phyloP scores from a whole-genome alignment of 768 basidiomycete genomes.

The Paxillus rubicundulus region DNA sequence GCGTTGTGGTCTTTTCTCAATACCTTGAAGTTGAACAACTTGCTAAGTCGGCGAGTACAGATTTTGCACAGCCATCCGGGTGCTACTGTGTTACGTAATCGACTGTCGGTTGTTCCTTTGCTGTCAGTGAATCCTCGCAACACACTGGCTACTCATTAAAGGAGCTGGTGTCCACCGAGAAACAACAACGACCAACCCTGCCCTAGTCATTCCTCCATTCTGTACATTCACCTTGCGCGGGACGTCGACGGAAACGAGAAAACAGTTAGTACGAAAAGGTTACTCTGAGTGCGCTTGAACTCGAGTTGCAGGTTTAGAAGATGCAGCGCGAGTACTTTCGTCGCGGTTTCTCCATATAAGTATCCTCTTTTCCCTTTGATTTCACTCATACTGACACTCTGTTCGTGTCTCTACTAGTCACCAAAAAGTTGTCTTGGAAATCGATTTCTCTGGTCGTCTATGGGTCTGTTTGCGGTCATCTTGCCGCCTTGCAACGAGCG shows the following conservation, averaged over 20 bases:
- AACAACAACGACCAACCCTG: constrained; percentile 8
- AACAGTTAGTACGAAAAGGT: background rate
- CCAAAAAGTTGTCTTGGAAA: constrained; percentile 93
- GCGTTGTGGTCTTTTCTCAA: background rate
- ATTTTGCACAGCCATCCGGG: constrained; percentile 10
- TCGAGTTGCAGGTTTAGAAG: constrained; percentile 21
- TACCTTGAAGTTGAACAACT: too few species aligned
- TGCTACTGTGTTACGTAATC: constrained; percentile 27
- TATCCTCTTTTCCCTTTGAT: constrained; percentile 36
- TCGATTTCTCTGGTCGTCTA: constrained; percentile 85
- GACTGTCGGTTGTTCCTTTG: constrained; percentile 25
- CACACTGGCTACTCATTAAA: constrained; percentile 8
- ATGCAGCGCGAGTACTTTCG: constrained; percentile 77
- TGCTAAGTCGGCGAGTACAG: too few species aligned
- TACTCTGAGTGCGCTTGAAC: constrained; percentile 2
- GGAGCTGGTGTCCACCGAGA: constrained; percentile 19
- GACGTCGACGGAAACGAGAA: background rate
- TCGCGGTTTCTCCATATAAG: constrained; percentile 90
- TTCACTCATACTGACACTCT: constrained; percentile 43
- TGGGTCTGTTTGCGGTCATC: constrained; percentile 55
- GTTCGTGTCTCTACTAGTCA: constrained; percentile 75
- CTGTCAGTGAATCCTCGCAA: constrained; percentile 26
- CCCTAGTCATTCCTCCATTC: constrained; percentile 5
- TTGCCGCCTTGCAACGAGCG: constrained; percentile 12
- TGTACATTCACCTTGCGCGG: constrained; percentile 1